Base-by-base conservation (phyloP, 2,329 filamentous ascomycete genomes). In the Diaporthe velutina region DNA sequence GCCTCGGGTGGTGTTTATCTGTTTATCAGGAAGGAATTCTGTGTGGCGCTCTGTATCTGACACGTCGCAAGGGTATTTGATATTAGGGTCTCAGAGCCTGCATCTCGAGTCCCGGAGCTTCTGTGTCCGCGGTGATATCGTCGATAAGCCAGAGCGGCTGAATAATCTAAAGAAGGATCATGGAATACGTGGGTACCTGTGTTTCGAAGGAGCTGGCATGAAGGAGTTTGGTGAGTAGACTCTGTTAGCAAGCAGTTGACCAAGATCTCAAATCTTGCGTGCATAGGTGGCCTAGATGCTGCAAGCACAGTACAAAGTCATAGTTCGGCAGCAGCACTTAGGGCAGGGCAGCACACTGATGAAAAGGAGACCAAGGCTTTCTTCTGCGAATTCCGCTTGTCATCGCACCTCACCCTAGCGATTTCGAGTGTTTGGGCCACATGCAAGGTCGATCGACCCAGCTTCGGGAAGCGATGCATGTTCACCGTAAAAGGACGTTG, bases 31-130 rank as follows among this genome's bases (percentile, higher is more conserved):
- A 28, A 40, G 33, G 15, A 28, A 40, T 54, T 40, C 28, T 30
- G 30, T 12, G 64, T 68, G 64, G 64, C 48, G 64, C 48, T 54
- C 33, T 54, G 48, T 68, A 68, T 40, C 64, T 68, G 64, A 68
- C 48, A 68, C 45, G 10, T 19, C 4, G 64, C 64, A 54, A 28
- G 64, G 64, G 64, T 68, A 13, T 68, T 15, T n/a, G 33, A 45
- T 68, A 68, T 68, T 54, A 54, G 13, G 33, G 64, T 68, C 64
- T 68, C 48, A 68, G 48, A 54, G 45, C 64, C 28, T 54, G n/a
- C 48, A 45, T 54, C 48, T 22, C n/a, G 35, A 8, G 33, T 68
- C 25, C 28, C 61, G 61, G 61, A 67, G 61, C 64, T 30, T 22
- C 13, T 40, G 25, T 68, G 15, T 40, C 64, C 45, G 64, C 40